Base-by-base conservation (phyloP, 2,329 filamentous ascomycete genomes). In the Aspergillus oerlinghausenensis region DNA sequence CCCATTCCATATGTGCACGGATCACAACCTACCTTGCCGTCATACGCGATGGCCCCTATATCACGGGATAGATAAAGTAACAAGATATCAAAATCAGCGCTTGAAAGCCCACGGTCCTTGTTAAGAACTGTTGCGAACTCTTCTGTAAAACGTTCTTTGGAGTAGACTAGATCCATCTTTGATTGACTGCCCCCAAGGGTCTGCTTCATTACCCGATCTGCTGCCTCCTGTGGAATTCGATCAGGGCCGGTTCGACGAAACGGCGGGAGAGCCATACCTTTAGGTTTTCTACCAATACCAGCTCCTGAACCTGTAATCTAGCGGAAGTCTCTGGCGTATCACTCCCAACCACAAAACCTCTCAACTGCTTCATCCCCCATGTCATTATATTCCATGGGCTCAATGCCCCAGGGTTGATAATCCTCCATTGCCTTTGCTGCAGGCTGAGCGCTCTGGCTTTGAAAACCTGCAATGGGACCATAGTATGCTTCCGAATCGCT, bases 311-410 rank as follows among this genome's bases (percentile, higher is more conserved):
- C 52, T 71, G 73, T 49, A 81, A 57, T 49, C 61, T 69, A 2
- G 70, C 64, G 2, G 69, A 64, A 10, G 65, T 68, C 14, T 70
- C 70, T 3, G 61, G 58, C 3, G 32, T 38, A 29, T 73, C 70
- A 3, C 63, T 62, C 7, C 82, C 81, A 2, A 81, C 70, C 3
- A 92, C 74, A 35, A 74, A 59, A 1, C 74, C 74, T 1, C 88
- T 89, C 17, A 91, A 72, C 67, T 89, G 86, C 54, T 83, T 82
- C 59, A 92, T 72, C 0, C 88, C 86, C 92, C 92, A 97, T 9
- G 82, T 82, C 62, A 94, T 73, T 4, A 92, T 80, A 54, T 82
- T 80, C 84, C 87, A 88, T 1, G 90, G 85, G 53, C 86, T 79
- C 1, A 84, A 79, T 10, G 65, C 65, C 8, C 63, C 64, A 0